Conservation (phyloP, 352 stramenopile species). For the Pythium periplocum region DNA sequence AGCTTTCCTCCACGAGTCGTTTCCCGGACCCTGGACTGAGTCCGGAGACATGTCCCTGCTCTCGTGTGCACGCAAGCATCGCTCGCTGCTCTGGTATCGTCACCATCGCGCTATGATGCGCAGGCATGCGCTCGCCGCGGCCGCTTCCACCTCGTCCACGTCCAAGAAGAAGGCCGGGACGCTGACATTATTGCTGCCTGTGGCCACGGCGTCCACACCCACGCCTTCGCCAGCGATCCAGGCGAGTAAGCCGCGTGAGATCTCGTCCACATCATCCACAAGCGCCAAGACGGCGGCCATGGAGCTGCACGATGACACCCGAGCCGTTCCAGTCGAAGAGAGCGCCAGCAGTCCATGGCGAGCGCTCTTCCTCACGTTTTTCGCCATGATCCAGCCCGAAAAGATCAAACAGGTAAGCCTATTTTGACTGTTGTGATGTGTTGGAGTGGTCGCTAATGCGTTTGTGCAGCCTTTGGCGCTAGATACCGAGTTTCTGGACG, state of each 20-base stretch:
- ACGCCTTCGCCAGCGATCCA: background rate
- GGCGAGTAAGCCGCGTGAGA: slow-evolving; percentile 1
- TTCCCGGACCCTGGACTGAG: slow-evolving; percentile 3
- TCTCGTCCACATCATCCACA: too few relatives aligned
- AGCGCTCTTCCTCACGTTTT: slow-evolving; percentile 49
- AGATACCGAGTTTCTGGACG: slow-evolving; percentile 36
- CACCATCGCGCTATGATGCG: slow-evolving; percentile 30
- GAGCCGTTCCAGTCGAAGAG: too few relatives aligned
- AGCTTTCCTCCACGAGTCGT: background rate
- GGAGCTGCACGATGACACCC: too few relatives aligned
- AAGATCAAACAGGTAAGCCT: slow-evolving; percentile 33
- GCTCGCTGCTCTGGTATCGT: slow-evolving; percentile 40
- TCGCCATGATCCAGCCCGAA: slow-evolving; percentile 57
- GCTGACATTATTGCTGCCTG: background rate
- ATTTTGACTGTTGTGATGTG: too few relatives aligned
- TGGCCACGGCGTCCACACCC: slow-evolving; percentile 1
- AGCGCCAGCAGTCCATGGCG: slow-evolving; percentile 27
- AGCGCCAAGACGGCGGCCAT: too few relatives aligned
- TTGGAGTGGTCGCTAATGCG: too few relatives aligned
- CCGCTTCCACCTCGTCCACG: too few relatives aligned
- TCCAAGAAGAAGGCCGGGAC: slow-evolving; percentile 4
- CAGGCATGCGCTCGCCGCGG: slow-evolving; percentile 20
- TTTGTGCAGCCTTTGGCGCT: slow-evolving; percentile 18
- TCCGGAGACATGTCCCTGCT: slow-evolving; percentile 49
- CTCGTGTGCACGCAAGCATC: slow-evolving; percentile 42